phyloP scores from a whole-genome alignment of 805 yeast genomes.

The Starmerella tilneyi region DNA sequence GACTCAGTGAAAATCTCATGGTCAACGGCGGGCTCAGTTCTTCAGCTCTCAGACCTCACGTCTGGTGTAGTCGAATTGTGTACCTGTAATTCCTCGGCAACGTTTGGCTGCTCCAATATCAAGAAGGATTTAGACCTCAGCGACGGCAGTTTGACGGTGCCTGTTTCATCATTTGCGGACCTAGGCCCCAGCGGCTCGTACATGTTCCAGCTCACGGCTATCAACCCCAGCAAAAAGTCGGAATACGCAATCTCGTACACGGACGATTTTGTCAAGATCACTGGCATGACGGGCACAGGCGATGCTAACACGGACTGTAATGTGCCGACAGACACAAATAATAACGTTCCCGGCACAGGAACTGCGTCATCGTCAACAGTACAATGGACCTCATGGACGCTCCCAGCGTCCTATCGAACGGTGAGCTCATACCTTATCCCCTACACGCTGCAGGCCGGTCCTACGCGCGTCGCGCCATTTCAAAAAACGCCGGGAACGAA shows the following conservation, averaged over 20 bases:
- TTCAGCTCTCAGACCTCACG: slow-evolving; percentile 35
- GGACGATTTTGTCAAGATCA: slow-evolving; percentile 38
- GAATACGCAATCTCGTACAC: slow-evolving; percentile 21
- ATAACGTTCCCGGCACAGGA: slow-evolving; percentile 15
- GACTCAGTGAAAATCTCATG: slow-evolving; percentile 39
- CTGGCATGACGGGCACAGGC: slow-evolving; percentile 60
- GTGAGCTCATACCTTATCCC: slow-evolving; percentile 36
- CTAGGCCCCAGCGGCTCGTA: slow-evolving; percentile 55
- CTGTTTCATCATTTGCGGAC: slow-evolving; percentile 37
- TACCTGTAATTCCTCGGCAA: slow-evolving; percentile 49
- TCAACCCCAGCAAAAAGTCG: slow-evolving; percentile 52
- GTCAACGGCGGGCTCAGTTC: slow-evolving; percentile 44
- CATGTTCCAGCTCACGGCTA: slow-evolving; percentile 54
- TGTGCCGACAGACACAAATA: slow-evolving; percentile 7
- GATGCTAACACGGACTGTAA: slow-evolving; percentile 8
- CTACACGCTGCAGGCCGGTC: slow-evolving; percentile 71
- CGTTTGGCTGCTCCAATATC: slow-evolving; percentile 32
- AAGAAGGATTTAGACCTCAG: slow-evolving; percentile 21
- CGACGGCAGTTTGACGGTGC: slow-evolving; percentile 32
- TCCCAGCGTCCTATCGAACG: slow-evolving; percentile 12
- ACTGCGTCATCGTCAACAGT: slow-evolving; percentile 15
- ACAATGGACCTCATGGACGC: slow-evolving; percentile 18
- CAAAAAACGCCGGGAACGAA: slow-evolving; percentile 72
- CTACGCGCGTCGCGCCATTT: slow-evolving; percentile 80
- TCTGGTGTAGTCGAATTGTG: slow-evolving; percentile 49